Evolutionary conservation across 2,329 filamentous ascomycete species (phyloP), one percentile per base, ranked within the genome.

Genomic region (Neurospora sp.): DNA sequence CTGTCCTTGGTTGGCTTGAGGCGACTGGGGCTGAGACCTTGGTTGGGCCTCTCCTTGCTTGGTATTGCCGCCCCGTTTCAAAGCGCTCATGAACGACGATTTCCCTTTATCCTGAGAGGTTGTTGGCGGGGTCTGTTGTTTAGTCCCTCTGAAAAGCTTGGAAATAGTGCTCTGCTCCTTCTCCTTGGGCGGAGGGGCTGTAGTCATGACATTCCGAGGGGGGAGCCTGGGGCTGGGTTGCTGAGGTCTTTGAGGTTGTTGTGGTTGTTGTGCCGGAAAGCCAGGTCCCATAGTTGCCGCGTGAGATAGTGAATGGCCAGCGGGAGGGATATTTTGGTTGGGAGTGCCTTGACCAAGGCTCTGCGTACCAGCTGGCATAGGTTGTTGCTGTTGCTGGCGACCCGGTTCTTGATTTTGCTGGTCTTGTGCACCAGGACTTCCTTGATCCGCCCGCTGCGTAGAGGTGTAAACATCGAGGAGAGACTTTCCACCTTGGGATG

Each of bases 91-190:
- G 40, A 76, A 73, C 10, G 73, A 73, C 52, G 70, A 43, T 46
- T 75, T 75, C 39, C 68, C 40, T 68, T 75, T 76, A 3, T 74
- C 73, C 4, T 69, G 69, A n/a, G 67, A 67, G 3, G 70, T 66
- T 5, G 69, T 43, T 28, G 66, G 69, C 5, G 70, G 52, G 5
- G 4, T 39, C 3, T 72, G 66, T 13, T 67, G 38, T 36, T 73
- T 75, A 38, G 68, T 71, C 39, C 74, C 74, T 66, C 74, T 76
- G 66, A 77, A 73, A 62, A 77, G 40, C 69, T 76, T 76, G 13
- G 75, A 76, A 36, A 77, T 72, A 1, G 74, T 76, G 70, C 76
- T 76, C 62, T 77, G 75, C 39, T 76, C 72, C 46, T 75, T 76
- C 66, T 76, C 73, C 67, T 72, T 74, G 15, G 69, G 58, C 15